These are phyloP conservation scores for Alliaria petiolata DNA, from an alignment of 345 rosid species.

Conservation along the genomic window DNA sequence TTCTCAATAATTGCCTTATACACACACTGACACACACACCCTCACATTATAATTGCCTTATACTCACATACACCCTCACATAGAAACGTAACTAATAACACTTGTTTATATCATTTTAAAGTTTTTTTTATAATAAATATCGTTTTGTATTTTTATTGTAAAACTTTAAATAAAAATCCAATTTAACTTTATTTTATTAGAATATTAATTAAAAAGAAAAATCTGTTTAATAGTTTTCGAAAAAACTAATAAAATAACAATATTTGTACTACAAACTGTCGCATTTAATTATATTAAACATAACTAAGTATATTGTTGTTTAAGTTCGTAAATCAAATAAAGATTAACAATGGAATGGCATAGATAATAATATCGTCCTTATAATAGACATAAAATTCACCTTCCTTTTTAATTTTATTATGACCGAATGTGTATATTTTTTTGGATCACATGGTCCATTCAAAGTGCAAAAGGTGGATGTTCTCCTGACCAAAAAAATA, in stretches of 20 bases:
- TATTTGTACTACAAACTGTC: too few species aligned
- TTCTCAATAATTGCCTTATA: slow-evolving; percentile 8
- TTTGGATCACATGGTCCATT: slow-evolving; percentile 17
- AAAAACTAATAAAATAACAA: too few species aligned
- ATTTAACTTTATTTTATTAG: too few species aligned
- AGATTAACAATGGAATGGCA: not conserved
- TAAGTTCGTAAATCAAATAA: not conserved
- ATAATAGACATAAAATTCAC: not conserved
- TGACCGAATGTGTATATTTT: not conserved
- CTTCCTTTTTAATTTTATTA: not conserved
- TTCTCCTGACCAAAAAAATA: slow-evolving; percentile 28
- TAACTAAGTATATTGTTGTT: not conserved
- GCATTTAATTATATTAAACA: not conserved
- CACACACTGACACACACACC: not conserved
- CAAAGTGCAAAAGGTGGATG: slow-evolving; percentile 29
- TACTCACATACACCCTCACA: not conserved
- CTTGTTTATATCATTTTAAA: too few species aligned
- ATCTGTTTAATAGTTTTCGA: too few species aligned
- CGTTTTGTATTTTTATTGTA: too few species aligned
- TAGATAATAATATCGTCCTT: not conserved
- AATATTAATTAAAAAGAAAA: too few species aligned
- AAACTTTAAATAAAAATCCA: too few species aligned
- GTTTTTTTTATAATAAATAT: too few species aligned
- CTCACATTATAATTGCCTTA: not conserved
- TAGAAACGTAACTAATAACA: not conserved